Evolutionary conservation across 768 basidiomycete genomes (phyloP).

Genomic region (Holtermannia corniformis): DNA sequence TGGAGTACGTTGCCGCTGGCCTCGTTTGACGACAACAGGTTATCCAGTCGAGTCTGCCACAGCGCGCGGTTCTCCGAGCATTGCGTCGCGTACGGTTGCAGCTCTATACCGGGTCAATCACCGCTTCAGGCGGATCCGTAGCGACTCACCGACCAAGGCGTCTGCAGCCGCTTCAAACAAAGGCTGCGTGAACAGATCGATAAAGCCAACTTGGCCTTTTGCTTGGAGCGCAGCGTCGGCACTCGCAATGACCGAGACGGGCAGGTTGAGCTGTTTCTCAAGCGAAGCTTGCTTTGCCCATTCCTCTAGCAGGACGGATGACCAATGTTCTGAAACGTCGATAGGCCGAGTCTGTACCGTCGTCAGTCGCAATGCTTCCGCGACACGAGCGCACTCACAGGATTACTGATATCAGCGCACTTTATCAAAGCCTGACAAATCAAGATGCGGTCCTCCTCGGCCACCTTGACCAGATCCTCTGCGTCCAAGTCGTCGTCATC

Average conservation of each 20-base stretch:
- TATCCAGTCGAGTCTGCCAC: conserved; percentile 54
- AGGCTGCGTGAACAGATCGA: conserved; percentile 69
- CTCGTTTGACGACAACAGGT: conserved; percentile 10
- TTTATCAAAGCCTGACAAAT: conserved; percentile 88
- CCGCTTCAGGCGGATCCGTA: no score
- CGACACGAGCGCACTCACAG: conserved; percentile 51
- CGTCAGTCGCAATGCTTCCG: not conserved
- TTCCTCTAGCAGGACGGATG: conserved; percentile 73
- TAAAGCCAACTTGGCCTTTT: conserved; percentile 79
- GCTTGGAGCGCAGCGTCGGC: conserved; percentile 59
- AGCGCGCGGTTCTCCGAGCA: conserved; percentile 59
- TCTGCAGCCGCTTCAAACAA: conserved; percentile 64
- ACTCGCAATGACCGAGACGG: conserved; percentile 51
- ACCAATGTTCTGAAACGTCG: conserved; percentile 87
- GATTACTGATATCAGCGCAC: conserved; percentile 97
- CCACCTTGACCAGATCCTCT: conserved; percentile 10
- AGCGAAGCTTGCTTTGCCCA: conserved; percentile 85
- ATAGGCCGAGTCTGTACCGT: conserved; percentile 74
- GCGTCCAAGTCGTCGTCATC: conserved; percentile 8
- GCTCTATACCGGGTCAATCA: conserved; percentile 46
- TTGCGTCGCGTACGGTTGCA: conserved; percentile 57
- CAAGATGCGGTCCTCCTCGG: conserved; percentile 52
- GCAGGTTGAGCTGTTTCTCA: conserved; percentile 67
- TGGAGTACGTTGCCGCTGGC: conserved; percentile 39
- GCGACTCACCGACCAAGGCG: conserved; percentile 60